Conservation (phyloP, 192 early-diverging fungal species). For the Dissophora globulifera region DNA sequence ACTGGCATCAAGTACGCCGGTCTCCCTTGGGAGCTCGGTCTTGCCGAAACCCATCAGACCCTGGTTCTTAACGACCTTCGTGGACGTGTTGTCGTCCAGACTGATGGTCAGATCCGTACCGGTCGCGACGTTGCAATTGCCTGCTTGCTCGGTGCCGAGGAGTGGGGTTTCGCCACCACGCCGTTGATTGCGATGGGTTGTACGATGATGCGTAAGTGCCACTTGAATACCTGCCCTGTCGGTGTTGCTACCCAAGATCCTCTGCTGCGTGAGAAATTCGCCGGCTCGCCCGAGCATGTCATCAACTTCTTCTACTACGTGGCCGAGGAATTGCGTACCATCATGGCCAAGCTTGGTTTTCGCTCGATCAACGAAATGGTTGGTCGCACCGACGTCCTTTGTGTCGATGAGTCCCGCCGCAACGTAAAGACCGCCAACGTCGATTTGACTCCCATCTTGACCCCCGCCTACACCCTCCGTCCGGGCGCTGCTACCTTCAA, state of each 20-base stretch:
- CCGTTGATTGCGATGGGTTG: slow-evolving; percentile 98
- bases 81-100: slow-evolving; percentile 95
- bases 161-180: slow-evolving; percentile 98
- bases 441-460: slow-evolving; percentile 87
- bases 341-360: slow-evolving; percentile 96
- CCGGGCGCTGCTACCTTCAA: slow-evolving; percentile 89
- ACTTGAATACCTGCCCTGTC: slow-evolving; percentile 95
- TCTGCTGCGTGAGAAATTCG: slow-evolving; percentile 92
- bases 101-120: slow-evolving; percentile 98
- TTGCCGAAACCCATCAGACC: slow-evolving; percentile 99
- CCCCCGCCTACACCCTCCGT: slow-evolving; percentile 86
- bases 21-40: slow-evolving; percentile 97
- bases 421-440: slow-evolving; percentile 89
- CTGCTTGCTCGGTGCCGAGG: slow-evolving; percentile 97
- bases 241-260: slow-evolving; percentile 98
- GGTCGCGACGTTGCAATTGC: slow-evolving; percentile 97
- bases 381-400: slow-evolving; percentile 88
- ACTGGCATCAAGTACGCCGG: slow-evolving; percentile 99
- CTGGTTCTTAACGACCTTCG: slow-evolving; percentile 96
- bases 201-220: slow-evolving; percentile 94
- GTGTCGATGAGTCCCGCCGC: slow-evolving; percentile 76
- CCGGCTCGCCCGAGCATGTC: slow-evolving; percentile 94
- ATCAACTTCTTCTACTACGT: slow-evolving; percentile 99
- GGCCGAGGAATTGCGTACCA: slow-evolving; percentile 89
- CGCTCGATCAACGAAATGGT: slow-evolving; percentile 97